These are phyloP conservation scores for Pichia kudriavzevii DNA, from an alignment of 1,139 yeast genomes.

Conservation along the genomic window DNA sequence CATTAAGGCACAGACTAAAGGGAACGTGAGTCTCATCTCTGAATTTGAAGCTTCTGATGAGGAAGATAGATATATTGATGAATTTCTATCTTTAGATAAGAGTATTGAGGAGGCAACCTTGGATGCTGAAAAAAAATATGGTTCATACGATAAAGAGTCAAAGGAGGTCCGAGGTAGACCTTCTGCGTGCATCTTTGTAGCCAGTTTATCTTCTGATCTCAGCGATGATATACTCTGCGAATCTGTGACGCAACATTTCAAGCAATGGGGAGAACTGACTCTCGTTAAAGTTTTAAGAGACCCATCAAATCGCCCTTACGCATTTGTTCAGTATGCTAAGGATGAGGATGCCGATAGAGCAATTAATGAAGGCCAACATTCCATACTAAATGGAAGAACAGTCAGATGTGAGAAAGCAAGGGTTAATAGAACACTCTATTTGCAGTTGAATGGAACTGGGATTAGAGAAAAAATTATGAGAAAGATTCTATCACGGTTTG, in stretches of 20 bases:
- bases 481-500: constrained; percentile 43
- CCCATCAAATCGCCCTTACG: constrained; percentile 78
- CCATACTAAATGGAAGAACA: constrained; percentile 62
- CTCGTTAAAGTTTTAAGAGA: constrained; percentile 85
- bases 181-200: constrained; percentile 84
- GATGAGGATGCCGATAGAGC: constrained; percentile 70
- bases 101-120: neutral
- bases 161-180: constrained; percentile 42
- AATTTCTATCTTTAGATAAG: constrained; percentile 3
- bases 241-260: constrained; percentile 57
- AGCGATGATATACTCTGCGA: constrained; percentile 64
- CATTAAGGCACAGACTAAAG: too few species aligned
- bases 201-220: constrained; percentile 57
- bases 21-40: too few species aligned
- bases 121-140: constrained; percentile 5
- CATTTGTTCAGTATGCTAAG: constrained; percentile 78
- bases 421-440: constrained; percentile 76
- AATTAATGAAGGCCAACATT: constrained; percentile 59
- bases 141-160: constrained; percentile 11
- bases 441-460: constrained; percentile 30
- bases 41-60: too few species aligned
- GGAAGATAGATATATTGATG: constrained; percentile 7
- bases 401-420: constrained; percentile 87
- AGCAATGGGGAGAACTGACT: constrained; percentile 59
- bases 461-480: constrained; percentile 31